Conservation (phyloP, 768 basidiomycete genomes). For the Lentinula edodes region DNA sequence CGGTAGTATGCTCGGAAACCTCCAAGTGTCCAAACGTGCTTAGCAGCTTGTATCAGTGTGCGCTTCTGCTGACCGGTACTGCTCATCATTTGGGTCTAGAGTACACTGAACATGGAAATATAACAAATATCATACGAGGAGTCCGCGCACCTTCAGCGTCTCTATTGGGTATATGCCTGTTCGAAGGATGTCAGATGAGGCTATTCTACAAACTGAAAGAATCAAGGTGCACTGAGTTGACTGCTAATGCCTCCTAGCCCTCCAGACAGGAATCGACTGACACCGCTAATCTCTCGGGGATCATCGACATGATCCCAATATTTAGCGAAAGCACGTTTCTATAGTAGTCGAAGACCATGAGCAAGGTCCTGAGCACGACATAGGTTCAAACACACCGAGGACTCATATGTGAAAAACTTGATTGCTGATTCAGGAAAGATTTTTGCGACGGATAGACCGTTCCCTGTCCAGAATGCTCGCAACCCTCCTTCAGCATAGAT, state of each 20-base stretch:
- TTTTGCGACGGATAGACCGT: constrained; percentile 88
- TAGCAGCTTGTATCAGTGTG: constrained; percentile 56
- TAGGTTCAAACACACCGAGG: constrained; percentile 56
- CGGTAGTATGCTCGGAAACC: constrained; percentile 85
- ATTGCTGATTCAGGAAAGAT: constrained; percentile 98
- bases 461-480: constrained; percentile 96
- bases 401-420: constrained; percentile 96
- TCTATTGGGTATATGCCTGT: constrained; percentile 95
- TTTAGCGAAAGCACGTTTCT: constrained; percentile 94
- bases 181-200: constrained; percentile 14
- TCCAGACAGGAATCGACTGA: constrained; percentile 90
- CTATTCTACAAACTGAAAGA: constrained; percentile 1
- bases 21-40: constrained; percentile 73
- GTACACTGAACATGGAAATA: neutral
- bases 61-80: constrained; percentile 56
- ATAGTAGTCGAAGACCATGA: constrained; percentile 11
- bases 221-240: constrained; percentile 67
- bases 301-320: constrained; percentile 92
- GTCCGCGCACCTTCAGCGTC: constrained; percentile 70
- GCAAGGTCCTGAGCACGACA: constrained; percentile 4
- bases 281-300: constrained; percentile 80
- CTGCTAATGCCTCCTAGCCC: constrained; percentile 94
- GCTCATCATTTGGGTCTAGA: constrained; percentile 95
- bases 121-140: neutral
- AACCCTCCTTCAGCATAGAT: constrained; percentile 90